These are phyloP conservation scores for Trichoderma pleuroti DNA, from an alignment of 2,329 filamentous ascomycete species.

Conservation along the genomic window DNA sequence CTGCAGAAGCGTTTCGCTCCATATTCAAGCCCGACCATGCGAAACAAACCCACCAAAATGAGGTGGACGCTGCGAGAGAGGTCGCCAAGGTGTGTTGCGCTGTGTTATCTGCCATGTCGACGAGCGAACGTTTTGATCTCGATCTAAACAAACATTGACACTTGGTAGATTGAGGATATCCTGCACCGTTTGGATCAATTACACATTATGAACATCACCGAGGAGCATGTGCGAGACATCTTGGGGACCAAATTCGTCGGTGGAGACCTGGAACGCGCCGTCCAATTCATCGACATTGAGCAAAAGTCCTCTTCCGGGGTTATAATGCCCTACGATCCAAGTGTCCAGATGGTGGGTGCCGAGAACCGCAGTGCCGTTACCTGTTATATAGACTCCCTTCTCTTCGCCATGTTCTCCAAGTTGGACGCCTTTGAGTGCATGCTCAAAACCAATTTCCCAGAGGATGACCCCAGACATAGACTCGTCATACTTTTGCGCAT, in stretches of 20 bases:
- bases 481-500: slow-evolving; percentile 76
- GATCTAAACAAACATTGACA: not conserved
- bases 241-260: slow-evolving; percentile 61
- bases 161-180: slow-evolving; percentile 40
- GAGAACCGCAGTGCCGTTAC: slow-evolving; percentile 83
- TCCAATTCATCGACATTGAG: slow-evolving; percentile 72
- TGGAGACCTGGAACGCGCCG: slow-evolving; percentile 69
- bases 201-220: slow-evolving; percentile 44
- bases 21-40: slow-evolving; percentile 61
- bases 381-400: slow-evolving; percentile 87
- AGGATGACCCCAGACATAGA: slow-evolving; percentile 64
- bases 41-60: slow-evolving; percentile 39
- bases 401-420: slow-evolving; percentile 94
- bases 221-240: slow-evolving; percentile 56
- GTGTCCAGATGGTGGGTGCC: slow-evolving; percentile 72
- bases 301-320: slow-evolving; percentile 78
- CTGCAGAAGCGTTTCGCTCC: slow-evolving; percentile 56
- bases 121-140: not conserved
- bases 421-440: slow-evolving; percentile 91
- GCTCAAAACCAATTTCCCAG: slow-evolving; percentile 70
- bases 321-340: slow-evolving; percentile 69
- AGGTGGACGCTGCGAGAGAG: slow-evolving; percentile 31
- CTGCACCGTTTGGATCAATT: slow-evolving; percentile 40
- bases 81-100: slow-evolving; percentile 35
- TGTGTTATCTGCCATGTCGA: not conserved